These are phyloP conservation scores for Alternaria arbusti DNA, from an alignment of 2,329 filamentous ascomycete species.

Conservation along the genomic window DNA sequence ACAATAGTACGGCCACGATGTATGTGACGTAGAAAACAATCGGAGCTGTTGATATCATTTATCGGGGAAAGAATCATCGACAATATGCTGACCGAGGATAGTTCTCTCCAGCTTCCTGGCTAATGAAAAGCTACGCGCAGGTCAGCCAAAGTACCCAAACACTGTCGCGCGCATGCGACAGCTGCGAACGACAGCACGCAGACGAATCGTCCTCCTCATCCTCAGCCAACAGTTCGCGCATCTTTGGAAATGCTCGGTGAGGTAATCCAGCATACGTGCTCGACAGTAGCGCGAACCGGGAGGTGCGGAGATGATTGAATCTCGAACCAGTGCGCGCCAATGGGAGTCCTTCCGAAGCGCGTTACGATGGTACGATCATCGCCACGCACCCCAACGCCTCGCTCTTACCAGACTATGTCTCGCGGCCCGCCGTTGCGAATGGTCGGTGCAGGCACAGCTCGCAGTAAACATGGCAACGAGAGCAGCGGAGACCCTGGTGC, in stretches of 20 bases:
- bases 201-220: neutral
- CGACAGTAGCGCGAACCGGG: constrained; percentile 2
- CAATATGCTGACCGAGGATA: neutral
- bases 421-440: constrained; percentile 7
- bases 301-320: neutral
- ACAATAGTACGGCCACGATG: neutral
- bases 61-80: neutral
- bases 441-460: neutral
- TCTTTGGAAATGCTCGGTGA: neutral
- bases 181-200: neutral
- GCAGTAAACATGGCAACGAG: constrained; percentile 3
- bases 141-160: neutral
- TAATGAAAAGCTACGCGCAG: neutral
- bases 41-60: no score
- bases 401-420: constrained; percentile 3
- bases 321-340: constrained; percentile 4
- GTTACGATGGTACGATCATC: constrained; percentile 6
- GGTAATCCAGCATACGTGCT: neutral
- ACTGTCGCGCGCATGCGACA: neutral
- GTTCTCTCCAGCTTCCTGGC: neutral
- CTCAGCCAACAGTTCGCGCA: neutral
- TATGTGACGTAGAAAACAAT: neutral
- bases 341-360: constrained; percentile 4
- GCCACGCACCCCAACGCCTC: constrained; percentile 4
- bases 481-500: constrained; percentile 9